phyloP scores from a whole-genome alignment of 768 basidiomycete genomes.

The Tricholoma bakamatsutake region DNA sequence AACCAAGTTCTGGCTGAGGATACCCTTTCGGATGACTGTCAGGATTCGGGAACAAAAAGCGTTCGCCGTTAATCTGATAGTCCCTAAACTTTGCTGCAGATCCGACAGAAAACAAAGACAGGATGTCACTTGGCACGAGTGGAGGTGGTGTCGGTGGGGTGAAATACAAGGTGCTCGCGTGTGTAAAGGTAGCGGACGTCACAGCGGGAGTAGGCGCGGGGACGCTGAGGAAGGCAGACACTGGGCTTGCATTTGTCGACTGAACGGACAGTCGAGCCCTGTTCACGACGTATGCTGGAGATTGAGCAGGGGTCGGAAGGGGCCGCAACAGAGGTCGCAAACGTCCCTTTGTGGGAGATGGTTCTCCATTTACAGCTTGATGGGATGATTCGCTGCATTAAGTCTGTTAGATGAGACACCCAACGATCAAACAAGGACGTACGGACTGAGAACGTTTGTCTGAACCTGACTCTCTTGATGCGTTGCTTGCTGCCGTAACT shows the following conservation, averaged over 20 bases:
- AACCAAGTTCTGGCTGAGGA: neutral
- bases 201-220: constrained; percentile 14
- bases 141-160: constrained; percentile 34
- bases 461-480: constrained; percentile 39
- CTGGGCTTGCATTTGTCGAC: constrained; percentile 23
- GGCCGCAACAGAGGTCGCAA: constrained; percentile 48
- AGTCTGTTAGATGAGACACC: constrained; percentile 1
- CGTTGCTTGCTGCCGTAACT: constrained; percentile 33
- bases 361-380: constrained; percentile 32
- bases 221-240: constrained; percentile 22
- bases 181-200: neutral
- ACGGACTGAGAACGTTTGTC: constrained; percentile 43
- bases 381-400: constrained; percentile 39
- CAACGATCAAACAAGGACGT: constrained; percentile 13
- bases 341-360: constrained; percentile 32
- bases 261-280: constrained; percentile 12
- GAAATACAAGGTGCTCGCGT: constrained; percentile 4
- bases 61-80: constrained; percentile 33
- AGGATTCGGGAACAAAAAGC: constrained; percentile 22
- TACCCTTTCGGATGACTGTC: constrained; percentile 12
- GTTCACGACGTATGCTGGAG: constrained; percentile 27
- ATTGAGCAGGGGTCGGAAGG: constrained; percentile 41
- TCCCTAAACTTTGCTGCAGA: constrained; percentile 35
- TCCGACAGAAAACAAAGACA: constrained; percentile 37
- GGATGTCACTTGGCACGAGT: constrained; percentile 42